Evolutionary conservation across 2,329 filamentous ascomycete genomes (phyloP).

Genomic region (Fusarium lyarnte): DNA sequence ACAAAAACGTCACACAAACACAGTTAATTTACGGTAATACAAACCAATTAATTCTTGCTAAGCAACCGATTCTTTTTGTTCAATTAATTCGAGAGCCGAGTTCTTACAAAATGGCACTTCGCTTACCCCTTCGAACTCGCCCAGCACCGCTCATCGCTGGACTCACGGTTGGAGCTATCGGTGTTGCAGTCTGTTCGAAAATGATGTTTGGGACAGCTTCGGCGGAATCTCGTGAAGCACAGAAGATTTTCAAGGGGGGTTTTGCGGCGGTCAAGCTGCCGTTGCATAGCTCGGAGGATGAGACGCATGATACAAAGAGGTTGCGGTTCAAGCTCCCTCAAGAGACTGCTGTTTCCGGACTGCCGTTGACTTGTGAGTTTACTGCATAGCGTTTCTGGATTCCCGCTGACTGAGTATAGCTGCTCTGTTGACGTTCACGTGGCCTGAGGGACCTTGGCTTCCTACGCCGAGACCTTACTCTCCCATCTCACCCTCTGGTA

Average conservation of each 20-base stretch:
- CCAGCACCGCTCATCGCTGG: constrained; percentile 38
- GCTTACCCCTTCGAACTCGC: constrained; percentile 21
- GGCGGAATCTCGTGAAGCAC: constrained; percentile 26
- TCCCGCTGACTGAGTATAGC: constrained; percentile 44
- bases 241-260: constrained; percentile 48
- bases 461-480: constrained; percentile 74
- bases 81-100: not conserved
- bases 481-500: constrained; percentile 54
- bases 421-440: constrained; percentile 68
- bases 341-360: constrained; percentile 56
- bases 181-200: constrained; percentile 28
- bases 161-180: constrained; percentile 32
- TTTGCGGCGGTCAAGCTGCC: constrained; percentile 57
- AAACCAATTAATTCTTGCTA: not conserved
- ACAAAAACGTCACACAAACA: not conserved
- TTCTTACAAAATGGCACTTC: constrained; percentile 24
- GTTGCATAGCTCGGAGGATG: constrained; percentile 60
- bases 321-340: constrained; percentile 66
- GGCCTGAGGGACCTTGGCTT: constrained; percentile 64
- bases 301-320: constrained; percentile 69
- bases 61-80: accelerated
- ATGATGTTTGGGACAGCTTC: constrained; percentile 35
- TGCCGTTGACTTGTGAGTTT: constrained; percentile 59
- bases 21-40: not conserved
- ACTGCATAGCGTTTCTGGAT: accelerated